Percentiles rank a stretch among this genome's conserved stretches.
Evolutionary conservation across 805 yeast species (phyloP).

Genomic region (Candida chauliodis): DNA sequence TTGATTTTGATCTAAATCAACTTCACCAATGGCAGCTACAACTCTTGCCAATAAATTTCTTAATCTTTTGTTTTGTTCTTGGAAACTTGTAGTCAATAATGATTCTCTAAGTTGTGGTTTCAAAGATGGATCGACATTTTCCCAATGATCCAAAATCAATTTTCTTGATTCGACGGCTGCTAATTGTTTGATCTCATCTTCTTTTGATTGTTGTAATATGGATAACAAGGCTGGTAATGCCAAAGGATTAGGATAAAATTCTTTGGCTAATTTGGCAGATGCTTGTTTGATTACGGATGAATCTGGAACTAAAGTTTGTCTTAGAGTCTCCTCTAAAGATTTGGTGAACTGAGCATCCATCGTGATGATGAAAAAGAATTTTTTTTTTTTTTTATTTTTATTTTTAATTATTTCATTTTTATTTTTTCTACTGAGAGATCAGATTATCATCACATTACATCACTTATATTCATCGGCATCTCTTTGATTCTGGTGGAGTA

Average conservation of each 20-base stretch:
- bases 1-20: conserved; percentile 57
- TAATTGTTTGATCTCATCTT: conserved; percentile 75
- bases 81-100: conserved; percentile 67
- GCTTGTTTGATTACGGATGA: conserved; percentile 80
- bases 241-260: conserved; percentile 65
- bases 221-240: conserved; percentile 82
- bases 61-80: conserved; percentile 57
- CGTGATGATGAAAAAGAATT: conserved; percentile 4
- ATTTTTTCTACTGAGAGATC: conserved; percentile 2
- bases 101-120: conserved; percentile 65
- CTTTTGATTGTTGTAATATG: conserved; percentile 65
- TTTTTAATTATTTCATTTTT: background rate
- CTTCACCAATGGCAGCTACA: conserved; percentile 77
- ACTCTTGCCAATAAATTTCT: conserved; percentile 90
- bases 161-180: conserved; percentile 98
- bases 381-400: conserved; percentile 3
- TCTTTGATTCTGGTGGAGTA: conserved; percentile 73
- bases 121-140: conserved; percentile 40
- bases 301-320: conserved; percentile 77
- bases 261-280: conserved; percentile 65
- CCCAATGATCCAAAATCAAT: conserved; percentile 73
- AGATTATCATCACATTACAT: conserved; percentile 13
- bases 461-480: conserved; percentile 73
- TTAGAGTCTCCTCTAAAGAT: conserved; percentile 74
- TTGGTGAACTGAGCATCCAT: conserved; percentile 73